Evolutionary conservation across 257 asterid species (phyloP).

Genomic region (Petunia axillaris): DNA sequence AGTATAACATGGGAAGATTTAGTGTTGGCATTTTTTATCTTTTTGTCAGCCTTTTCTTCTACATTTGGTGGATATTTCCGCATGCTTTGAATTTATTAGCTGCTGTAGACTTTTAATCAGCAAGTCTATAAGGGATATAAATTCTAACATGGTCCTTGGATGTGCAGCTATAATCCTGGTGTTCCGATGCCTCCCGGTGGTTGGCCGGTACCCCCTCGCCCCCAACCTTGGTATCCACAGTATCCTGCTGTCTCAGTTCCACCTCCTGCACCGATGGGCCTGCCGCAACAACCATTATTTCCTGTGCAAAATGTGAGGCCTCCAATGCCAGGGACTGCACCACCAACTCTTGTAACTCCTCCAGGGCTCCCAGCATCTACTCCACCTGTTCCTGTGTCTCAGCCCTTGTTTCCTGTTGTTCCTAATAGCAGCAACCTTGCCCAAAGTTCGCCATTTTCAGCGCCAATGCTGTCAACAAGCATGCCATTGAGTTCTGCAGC

Average conservation of each 20-base stretch:
- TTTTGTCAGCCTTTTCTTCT: neutral
- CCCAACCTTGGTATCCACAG: slow-evolving; percentile 81
- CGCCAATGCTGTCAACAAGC: slow-evolving; percentile 47
- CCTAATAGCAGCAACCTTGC: slow-evolving; percentile 47
- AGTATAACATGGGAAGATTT: neutral
- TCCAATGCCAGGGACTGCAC: slow-evolving; percentile 52
- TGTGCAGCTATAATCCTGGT: slow-evolving; percentile 71
- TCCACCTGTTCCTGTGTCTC: slow-evolving; percentile 59
- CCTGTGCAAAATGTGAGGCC: slow-evolving; percentile 77
- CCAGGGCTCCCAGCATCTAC: slow-evolving; percentile 64
- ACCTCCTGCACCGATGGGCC: slow-evolving; percentile 62
- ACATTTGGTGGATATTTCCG: neutral
- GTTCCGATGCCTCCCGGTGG: slow-evolving; percentile 62
- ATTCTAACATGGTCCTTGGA: slow-evolving; percentile 9
- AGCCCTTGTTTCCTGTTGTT: slow-evolving; percentile 82
- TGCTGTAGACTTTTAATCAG: neutral
- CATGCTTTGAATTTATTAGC: slow-evolving; percentile 7
- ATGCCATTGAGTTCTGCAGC: slow-evolving; percentile 45
- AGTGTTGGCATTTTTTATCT: neutral
- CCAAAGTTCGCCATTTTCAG: slow-evolving; percentile 62
- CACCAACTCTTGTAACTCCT: slow-evolving; percentile 62
- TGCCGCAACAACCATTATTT: slow-evolving; percentile 82
- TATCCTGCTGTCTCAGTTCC: slow-evolving; percentile 63
- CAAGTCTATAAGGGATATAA: neutral
- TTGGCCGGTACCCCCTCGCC: slow-evolving; percentile 74